These are phyloP conservation scores for Peterozyma toletana DNA, from an alignment of 805 yeast genomes.

Conservation along the genomic window DNA sequence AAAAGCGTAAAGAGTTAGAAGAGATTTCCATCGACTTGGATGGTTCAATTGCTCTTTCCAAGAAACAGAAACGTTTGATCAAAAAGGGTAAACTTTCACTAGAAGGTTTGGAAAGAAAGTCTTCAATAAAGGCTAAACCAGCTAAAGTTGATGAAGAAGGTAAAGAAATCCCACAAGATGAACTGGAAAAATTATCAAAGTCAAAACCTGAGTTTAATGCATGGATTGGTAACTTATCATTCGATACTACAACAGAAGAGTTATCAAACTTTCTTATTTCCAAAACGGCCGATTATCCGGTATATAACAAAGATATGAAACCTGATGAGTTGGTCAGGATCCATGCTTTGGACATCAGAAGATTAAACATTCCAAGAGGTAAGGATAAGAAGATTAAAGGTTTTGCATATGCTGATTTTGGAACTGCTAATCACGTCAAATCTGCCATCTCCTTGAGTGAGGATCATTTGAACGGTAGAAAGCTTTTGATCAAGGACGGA, in stretches of 20 bases:
- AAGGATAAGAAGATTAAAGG: constrained; percentile 68
- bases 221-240: constrained; percentile 92
- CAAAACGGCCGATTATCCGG: constrained; percentile 40
- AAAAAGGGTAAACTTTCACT: constrained; percentile 69
- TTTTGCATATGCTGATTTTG: constrained; percentile 86
- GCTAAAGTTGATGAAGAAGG: constrained; percentile 21
- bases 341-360: constrained; percentile 51
- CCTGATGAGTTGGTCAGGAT: constrained; percentile 28
- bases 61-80: constrained; percentile 79
- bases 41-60: constrained; percentile 78
- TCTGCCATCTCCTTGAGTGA: constrained; percentile 68
- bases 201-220: constrained; percentile 61
- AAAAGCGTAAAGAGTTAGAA: constrained; percentile 28
- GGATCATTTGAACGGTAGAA: constrained; percentile 71
- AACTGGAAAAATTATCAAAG: constrained; percentile 5
- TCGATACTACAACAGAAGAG: constrained; percentile 75
- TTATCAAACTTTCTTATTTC: constrained; percentile 54
- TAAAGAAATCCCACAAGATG: constrained; percentile 9
- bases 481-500: constrained; percentile 75
- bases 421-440: constrained; percentile 48
- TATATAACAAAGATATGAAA: constrained; percentile 15
- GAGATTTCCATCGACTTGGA: constrained; percentile 65
- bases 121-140: constrained; percentile 22
- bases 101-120: constrained; percentile 39
- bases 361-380: constrained; percentile 75